Conservation (phyloP, 140 eudicot genomes). For the Senecio squalidus region DNA sequence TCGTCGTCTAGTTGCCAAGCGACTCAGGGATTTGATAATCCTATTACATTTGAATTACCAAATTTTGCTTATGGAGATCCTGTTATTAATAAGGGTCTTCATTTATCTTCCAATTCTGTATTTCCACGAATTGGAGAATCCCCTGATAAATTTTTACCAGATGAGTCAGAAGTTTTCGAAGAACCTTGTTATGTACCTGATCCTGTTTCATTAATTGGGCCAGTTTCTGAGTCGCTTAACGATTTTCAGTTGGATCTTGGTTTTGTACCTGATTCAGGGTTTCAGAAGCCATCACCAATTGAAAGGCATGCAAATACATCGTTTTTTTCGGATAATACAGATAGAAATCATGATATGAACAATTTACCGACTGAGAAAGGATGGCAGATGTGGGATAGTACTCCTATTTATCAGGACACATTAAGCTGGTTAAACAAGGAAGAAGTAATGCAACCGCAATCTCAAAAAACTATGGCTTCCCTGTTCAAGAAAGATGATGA, state of each 20-base stretch:
- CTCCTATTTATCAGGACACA: slow-evolving; percentile 50
- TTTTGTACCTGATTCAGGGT: slow-evolving; percentile 38
- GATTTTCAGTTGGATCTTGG: slow-evolving; percentile 76
- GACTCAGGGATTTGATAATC: slow-evolving; percentile 52
- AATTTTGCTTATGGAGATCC: slow-evolving; percentile 36
- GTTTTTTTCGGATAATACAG: slow-evolving; percentile 34
- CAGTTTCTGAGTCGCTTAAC: slow-evolving; percentile 86
- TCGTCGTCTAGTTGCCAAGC: slow-evolving; percentile 19
- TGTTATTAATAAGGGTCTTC: slow-evolving; percentile 30
- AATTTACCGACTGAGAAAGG: slow-evolving; percentile 43
- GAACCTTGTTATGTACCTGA: slow-evolving; percentile 95
- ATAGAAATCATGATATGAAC: slow-evolving; percentile 36
- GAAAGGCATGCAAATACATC: slow-evolving; percentile 61
- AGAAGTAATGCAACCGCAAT: slow-evolving; percentile 34
- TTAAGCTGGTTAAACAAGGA: slow-evolving; percentile 56
- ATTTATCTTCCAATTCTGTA: slow-evolving; percentile 39
- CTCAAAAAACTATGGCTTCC: slow-evolving; percentile 78
- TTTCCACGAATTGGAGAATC: slow-evolving; percentile 29
- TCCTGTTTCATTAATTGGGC: slow-evolving; percentile 72
- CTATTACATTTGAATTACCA: slow-evolving; percentile 56
- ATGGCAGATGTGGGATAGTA: slow-evolving; percentile 92
- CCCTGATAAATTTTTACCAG: slow-evolving; percentile 46
- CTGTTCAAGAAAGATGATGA: slow-evolving; percentile 71
- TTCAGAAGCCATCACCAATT: slow-evolving; percentile 66
- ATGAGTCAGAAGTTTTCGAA: slow-evolving; percentile 77